Evolutionary conservation across 345 rosid species (phyloP).

Genomic region (Abelmoschus esculentus): DNA sequence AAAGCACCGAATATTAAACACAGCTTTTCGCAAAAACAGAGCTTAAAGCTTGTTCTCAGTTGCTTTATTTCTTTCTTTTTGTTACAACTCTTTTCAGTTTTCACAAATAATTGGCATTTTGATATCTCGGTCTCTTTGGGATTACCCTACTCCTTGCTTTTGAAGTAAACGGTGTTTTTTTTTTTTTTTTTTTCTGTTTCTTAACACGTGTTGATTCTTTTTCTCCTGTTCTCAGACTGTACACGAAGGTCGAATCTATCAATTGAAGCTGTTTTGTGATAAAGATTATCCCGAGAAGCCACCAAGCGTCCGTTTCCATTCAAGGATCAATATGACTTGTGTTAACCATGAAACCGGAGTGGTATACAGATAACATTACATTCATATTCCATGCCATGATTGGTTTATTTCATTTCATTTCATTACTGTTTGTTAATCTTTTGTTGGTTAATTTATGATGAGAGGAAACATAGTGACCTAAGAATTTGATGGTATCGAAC

Average conservation of each 20-base stretch:
- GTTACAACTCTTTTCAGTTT: no score
- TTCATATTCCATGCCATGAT: not conserved
- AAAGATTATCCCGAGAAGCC: conserved; percentile 97
- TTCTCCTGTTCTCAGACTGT: conserved; percentile 48
- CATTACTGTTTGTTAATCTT: not conserved
- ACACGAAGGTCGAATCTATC: conserved; percentile 93
- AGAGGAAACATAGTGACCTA: not conserved
- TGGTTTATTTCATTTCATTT: not conserved
- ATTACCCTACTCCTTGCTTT: not conserved
- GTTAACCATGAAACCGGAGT: conserved; percentile 92
- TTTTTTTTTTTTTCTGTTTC: not conserved
- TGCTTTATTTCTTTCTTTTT: no score
- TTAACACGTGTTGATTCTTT: not conserved
- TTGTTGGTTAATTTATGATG: not conserved
- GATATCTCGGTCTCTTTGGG: no score
- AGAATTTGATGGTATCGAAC: not conserved
- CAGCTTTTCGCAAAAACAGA: not conserved
- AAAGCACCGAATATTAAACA: not conserved
- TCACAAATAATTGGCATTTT: no score
- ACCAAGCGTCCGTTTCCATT: conserved; percentile 86
- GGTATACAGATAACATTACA: not conserved
- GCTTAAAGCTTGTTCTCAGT: not conserved
- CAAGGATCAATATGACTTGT: conserved; percentile 84
- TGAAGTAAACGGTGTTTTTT: not conserved
- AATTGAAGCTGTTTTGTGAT: conserved; percentile 92